Conservation (phyloP, 441 rosid genomes). For the Adansonia gregorii region DNA sequence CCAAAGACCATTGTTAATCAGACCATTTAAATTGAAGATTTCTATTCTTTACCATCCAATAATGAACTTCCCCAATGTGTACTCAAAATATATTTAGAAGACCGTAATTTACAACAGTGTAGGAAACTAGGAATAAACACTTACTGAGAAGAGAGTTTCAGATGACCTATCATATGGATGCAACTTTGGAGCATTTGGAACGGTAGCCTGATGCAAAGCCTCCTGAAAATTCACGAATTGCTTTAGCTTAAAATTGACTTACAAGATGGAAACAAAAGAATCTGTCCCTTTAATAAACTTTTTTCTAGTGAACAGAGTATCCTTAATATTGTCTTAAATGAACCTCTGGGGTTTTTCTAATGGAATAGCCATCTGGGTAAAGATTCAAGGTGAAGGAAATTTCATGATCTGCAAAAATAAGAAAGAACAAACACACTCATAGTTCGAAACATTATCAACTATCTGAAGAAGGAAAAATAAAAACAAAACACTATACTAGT, state of each 20-base stretch:
- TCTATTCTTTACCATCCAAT: background rate
- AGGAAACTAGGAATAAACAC: slow-evolving; percentile 12
- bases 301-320: background rate
- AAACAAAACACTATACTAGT: slow-evolving; percentile 8
- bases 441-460: slow-evolving; percentile 22
- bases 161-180: slow-evolving; percentile 90
- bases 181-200: slow-evolving; percentile 69
- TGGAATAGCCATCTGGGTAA: slow-evolving; percentile 74
- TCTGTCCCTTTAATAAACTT: background rate
- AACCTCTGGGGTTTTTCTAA: slow-evolving; percentile 85
- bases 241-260: slow-evolving; percentile 25
- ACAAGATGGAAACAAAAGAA: slow-evolving; percentile 28
- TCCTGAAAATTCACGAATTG: slow-evolving; percentile 43
- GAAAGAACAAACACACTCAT: slow-evolving; percentile 24
- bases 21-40: background rate
- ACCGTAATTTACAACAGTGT: background rate
- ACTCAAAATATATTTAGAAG: slow-evolving; percentile 2
- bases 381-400: slow-evolving; percentile 79
- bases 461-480: background rate
- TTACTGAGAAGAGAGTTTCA: slow-evolving; percentile 80
- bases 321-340: slow-evolving; percentile 27
- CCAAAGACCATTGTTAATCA: background rate
- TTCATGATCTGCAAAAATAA: slow-evolving; percentile 60
- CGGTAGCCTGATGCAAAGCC: slow-evolving; percentile 42
- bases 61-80: background rate